Base-by-base conservation (phyloP, 2,329 filamentous ascomycete species). In the Aspergillus tubingensis region DNA sequence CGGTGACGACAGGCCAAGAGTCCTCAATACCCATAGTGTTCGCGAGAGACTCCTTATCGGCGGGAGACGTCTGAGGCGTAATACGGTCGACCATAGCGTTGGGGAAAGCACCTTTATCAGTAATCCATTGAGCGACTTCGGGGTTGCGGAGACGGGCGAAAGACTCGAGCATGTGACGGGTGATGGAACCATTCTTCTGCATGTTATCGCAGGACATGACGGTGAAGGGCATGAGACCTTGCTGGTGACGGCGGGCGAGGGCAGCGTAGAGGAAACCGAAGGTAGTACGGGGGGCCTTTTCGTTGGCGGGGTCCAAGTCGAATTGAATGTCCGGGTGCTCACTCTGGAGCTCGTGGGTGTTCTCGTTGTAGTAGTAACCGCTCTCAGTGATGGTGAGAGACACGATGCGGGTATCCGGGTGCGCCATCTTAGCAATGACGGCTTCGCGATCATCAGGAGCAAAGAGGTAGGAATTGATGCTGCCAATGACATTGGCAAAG, bases 361-460 rank as follows among this genome's bases (percentile, higher is more conserved):
- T 83, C 69, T 84, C 82, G 69, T 84, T 83, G 76, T 84, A 83
- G 75, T 82, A 84, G 79, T 84, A 84, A 63, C 82, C 82, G 67
- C 79, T 82, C 75, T 84, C 82, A 47, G 82, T 84, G 69, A 84
- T 84, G 68, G 82, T 84, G 70, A 84, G 69, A 15, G 82, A 84
- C 32, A 84, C 82, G 62, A 84, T 84, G 68, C 78, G 80, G 11
- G 82, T 84, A 67, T 84, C 81, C 0, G 80, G 76, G 73, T 83
- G 77, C 1, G 82, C 82, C 82, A 84, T 83, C 77, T 84, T 84
- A 67, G 77, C 78, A 32, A 84, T 79, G 62, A 84, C 81, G 38
- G 81, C 80, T 73, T 82, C 77, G 53, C 79, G 78, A 70, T 83
- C 67, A 65, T 83, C 82, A 5, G 82, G 81, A 0, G 82, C 82